Evolutionary conservation across 805 yeast species (phyloP), one percentile per base, ranked within the genome.

Genomic region (Cyberlindnera euphorbiae): DNA sequence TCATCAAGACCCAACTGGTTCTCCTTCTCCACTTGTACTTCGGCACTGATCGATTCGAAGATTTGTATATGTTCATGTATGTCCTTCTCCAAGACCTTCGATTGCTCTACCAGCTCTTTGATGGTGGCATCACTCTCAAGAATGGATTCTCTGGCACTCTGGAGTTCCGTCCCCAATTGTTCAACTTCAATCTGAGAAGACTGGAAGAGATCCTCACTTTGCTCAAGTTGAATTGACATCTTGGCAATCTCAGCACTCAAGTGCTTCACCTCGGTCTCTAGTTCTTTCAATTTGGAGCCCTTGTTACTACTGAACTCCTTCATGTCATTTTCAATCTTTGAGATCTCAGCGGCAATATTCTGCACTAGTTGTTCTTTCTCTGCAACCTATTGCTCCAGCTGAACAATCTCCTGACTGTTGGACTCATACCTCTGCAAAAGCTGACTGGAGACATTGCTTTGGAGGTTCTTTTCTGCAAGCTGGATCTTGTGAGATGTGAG

Each of bases 271-370:
- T 82, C 87, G 5, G 50, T 42, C 45, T 75, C 71, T 28, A 83
- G 62, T 49, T 82, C 76, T 32, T 75, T 75, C 41, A 94, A 66
- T 56, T 90, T 94, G 1, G 81, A 73, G 1, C 89, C 86, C 48
- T 88, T 89, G 56, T 94, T 82, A 29, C 64, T 64, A 41, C 73
- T 76, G 55, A 88, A 90, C 50, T 93, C 97, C 35, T 71, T 67
- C 64, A 88, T 84, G 56, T 93, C 97, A 13, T 64, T 71, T 52
- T 83, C 84, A 35, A 84, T 78, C 7, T 55, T 54, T 4, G 50
- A 46, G 10, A 84, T 71, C 19, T 79, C 82, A 0, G 38, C 39
- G 22, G 64, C 55, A 26, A 64, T 66, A 3, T 48, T 50, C 1
- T 47, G 35, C 4, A 65, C 55, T 12, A 56, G 49, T 3, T 51